phyloP scores from a whole-genome alignment of 2,329 filamentous ascomycete genomes.

The Colletotrichum acutatum region DNA sequence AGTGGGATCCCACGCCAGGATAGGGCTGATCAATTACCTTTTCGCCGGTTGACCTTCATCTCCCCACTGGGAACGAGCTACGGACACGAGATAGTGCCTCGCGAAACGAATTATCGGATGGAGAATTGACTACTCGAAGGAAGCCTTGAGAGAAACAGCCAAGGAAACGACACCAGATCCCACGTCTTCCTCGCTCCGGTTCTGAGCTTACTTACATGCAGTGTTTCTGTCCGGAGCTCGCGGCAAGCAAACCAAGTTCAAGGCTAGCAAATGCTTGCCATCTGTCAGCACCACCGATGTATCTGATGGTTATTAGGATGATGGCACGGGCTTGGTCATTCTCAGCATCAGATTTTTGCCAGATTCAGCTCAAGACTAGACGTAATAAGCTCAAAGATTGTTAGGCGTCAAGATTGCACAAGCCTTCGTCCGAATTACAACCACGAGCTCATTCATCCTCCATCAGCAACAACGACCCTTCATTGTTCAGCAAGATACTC shows the following conservation, averaged over 20 bases:
- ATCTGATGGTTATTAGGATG: slow-evolving; percentile 1
- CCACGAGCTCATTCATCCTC: neutral
- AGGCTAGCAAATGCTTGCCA: neutral
- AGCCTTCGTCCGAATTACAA: neutral
- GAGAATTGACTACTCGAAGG: neutral
- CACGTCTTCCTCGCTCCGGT: neutral
- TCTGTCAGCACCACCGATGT: slow-evolving; percentile 8
- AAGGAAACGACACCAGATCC: neutral
- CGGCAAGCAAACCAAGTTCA: neutral
- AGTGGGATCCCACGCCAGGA: slow-evolving; percentile 26
- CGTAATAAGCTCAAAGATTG: neutral
- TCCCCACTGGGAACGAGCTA: neutral
- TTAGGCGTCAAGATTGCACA: neutral
- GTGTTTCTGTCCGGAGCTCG: neutral
- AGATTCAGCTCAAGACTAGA: neutral
- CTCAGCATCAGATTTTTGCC: neutral
- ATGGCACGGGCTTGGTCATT: neutral
- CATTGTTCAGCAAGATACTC: neutral
- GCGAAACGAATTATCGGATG: neutral
- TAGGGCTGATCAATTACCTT: slow-evolving; percentile 32
- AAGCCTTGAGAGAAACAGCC: neutral
- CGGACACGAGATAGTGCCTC: neutral
- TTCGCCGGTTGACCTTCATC: neutral
- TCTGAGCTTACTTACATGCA: neutral
- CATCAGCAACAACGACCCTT: neutral